Conservation (phyloP, 2,329 filamentous ascomycete genomes). For the Penicillium concentricum region DNA sequence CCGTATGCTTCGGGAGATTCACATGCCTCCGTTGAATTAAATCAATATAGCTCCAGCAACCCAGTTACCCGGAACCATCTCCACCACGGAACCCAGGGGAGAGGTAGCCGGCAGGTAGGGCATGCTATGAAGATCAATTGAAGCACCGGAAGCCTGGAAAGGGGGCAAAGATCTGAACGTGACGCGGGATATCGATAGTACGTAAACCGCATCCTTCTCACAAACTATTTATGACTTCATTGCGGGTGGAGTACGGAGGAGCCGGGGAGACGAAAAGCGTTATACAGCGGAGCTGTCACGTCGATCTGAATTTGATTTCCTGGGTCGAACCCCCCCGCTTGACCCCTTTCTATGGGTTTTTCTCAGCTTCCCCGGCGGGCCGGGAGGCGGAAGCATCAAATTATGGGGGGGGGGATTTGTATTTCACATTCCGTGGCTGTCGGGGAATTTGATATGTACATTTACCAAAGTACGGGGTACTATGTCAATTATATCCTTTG, state of each 20-base stretch:
- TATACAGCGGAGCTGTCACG: slow-evolving; percentile 11
- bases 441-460: background rate
- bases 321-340: background rate
- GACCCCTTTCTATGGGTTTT: background rate
- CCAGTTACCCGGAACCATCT: background rate
- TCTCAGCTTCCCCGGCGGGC: slow-evolving; percentile 13
- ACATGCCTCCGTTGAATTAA: background rate
- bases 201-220: slow-evolving; percentile 3
- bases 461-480: slow-evolving; percentile 1
- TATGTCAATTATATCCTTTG: background rate
- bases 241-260: background rate
- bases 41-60: background rate
- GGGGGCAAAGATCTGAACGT: background rate
- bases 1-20: background rate
- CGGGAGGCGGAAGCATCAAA: slow-evolving; percentile 9
- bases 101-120: slow-evolving; percentile 11
- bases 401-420: background rate
- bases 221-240: slow-evolving; percentile 1
- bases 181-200: slow-evolving; percentile 11
- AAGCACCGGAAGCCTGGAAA: slow-evolving; percentile 11
- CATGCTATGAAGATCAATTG: background rate
- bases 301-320: slow-evolving; percentile 4
- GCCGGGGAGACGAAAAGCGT: background rate
- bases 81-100: slow-evolving; percentile 8
- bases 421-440: background rate